Evolutionary conservation across 2,329 filamentous ascomycete genomes (phyloP).

Genomic region (Diplodia sapinea): DNA sequence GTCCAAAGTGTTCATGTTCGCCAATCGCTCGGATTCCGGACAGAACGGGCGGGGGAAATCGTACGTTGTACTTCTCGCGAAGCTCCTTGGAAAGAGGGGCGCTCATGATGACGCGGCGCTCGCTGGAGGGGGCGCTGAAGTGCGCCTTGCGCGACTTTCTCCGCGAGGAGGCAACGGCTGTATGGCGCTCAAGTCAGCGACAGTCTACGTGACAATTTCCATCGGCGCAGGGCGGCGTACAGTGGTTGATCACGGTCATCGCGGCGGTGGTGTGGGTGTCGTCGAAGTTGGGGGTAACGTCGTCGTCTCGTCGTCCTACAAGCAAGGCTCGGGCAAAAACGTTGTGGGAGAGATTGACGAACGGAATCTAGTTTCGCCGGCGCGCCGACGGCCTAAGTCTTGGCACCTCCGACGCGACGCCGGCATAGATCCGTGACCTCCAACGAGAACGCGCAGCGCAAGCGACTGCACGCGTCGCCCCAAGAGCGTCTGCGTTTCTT

Average conservation of each 20-base stretch:
- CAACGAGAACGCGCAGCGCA: constrained; percentile 15
- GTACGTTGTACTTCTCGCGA: constrained; percentile 97
- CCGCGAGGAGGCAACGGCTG: constrained; percentile 74
- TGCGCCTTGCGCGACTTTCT: constrained; percentile 99
- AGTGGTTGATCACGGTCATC: constrained; percentile 74
- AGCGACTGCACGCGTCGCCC: constrained; percentile 11
- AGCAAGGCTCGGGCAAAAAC: constrained; percentile 22
- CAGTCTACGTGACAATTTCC: not conserved
- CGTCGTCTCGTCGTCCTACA: constrained; percentile 31
- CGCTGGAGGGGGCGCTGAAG: constrained; percentile 92
- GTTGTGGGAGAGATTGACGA: constrained; percentile 31
- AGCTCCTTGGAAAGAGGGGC: constrained; percentile 72
- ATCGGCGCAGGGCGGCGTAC: constrained; percentile 49
- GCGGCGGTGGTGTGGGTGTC: constrained; percentile 46
- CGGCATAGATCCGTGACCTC: constrained; percentile 1
- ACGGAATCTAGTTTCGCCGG: constrained; percentile 19
- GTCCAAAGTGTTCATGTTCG: constrained; percentile 2
- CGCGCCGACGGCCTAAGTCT: constrained; percentile 2
- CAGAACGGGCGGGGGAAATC: constrained; percentile 40
- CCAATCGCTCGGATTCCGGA: constrained; percentile 13
- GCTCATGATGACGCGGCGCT: constrained; percentile 96
- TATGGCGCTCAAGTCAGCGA: constrained; percentile 27
- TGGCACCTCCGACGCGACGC: constrained; percentile 11
- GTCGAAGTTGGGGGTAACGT: constrained; percentile 30
- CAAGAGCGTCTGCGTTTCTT: constrained; percentile 6